Base-by-base conservation (phyloP, 768 basidiomycete genomes). In the Leucosporidium creatinivorum region DNA sequence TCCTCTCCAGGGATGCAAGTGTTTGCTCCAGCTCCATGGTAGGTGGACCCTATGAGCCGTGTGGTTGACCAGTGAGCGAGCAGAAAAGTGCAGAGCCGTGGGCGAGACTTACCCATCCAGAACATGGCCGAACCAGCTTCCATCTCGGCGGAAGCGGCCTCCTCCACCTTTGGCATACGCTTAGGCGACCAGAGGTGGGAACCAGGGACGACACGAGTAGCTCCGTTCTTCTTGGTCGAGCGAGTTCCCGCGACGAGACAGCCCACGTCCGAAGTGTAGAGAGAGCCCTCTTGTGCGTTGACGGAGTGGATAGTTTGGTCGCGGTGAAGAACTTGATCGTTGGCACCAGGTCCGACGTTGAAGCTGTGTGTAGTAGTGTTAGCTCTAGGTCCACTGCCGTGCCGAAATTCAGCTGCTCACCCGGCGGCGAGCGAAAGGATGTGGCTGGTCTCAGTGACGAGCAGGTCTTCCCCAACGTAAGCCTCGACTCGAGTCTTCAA, bases 151-250 rank as follows among this genome's bases (percentile, higher is more conserved):
- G 25, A 49, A 25, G 48, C 58, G 4, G 58, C 44, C 58, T 60
- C 44, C 12, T 48, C 44, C 1, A 28, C 44, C 9, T 19, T n/a
- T 2, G 58, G 58, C 3, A 19, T 28, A 7, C 58, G 58, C 12
- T 13, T 30, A 17, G 58, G 44, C 23, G 25, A n/a, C 58, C 58
- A 60, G 26, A 60, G 18, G 58, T 60, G 58, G 5, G 58, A 60
- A 18, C 58, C 58, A 25, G 58, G 58, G 28, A 60, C 26, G 47
- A 60, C 58, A 4, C 58, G 58, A 6, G 58, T 60, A 9, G 58
- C 58, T 4, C 58, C 58, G 58, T 60, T 60, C 17, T 12, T 18
- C 12, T 15, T 18, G 47, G 58, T 60, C 5, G 58, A 60, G 47
- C 26, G 26, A 18, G 58, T 48, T 6, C 58, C 58, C 18, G 58